A percentile compares a stretch with the other conserved stretches of the same genome.
Evolutionary conservation across 768 basidiomycete species (phyloP).

Genomic region (Hygrophorus russula): DNA sequence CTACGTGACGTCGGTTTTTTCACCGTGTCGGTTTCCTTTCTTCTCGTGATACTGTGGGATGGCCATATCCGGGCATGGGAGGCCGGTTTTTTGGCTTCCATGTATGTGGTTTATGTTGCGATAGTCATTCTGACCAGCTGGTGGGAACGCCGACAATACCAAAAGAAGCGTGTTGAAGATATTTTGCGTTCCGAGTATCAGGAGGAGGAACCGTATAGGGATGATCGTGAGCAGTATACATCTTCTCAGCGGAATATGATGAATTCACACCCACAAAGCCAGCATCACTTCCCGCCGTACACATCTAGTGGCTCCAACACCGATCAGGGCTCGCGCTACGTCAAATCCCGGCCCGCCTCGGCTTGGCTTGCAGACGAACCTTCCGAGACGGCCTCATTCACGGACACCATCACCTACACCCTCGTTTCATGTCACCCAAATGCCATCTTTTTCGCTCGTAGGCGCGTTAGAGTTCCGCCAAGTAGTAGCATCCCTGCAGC

Average conservation of each 20-base stretch:
- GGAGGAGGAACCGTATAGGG: slow-evolving; percentile 47
- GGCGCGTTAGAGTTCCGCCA: slow-evolving; percentile 95
- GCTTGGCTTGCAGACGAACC: slow-evolving; percentile 19
- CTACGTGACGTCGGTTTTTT: slow-evolving; percentile 94
- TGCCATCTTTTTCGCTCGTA: slow-evolving; percentile 84
- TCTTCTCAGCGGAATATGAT: background rate
- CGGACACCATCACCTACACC: slow-evolving; percentile 33
- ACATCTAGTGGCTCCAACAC: slow-evolving; percentile 16
- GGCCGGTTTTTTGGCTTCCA: slow-evolving; percentile 52
- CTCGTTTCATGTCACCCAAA: slow-evolving; percentile 29
- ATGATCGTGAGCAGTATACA: slow-evolving; percentile 38
- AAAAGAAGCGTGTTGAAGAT: slow-evolving; percentile 33
- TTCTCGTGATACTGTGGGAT: slow-evolving; percentile 73
- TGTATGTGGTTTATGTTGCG: slow-evolving; percentile 70
- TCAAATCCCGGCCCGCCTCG: slow-evolving; percentile 26
- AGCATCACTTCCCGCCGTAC: background rate
- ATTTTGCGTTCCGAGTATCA: slow-evolving; percentile 49
- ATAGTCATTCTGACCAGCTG: slow-evolving; percentile 70
- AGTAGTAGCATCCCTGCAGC: slow-evolving; percentile 71
- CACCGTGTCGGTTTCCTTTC: slow-evolving; percentile 64
- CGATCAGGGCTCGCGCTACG: slow-evolving; percentile 30
- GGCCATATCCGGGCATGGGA: slow-evolving; percentile 63
- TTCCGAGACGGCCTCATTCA: slow-evolving; percentile 30
- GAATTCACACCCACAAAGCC: slow-evolving; percentile 10
- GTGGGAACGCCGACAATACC: slow-evolving; percentile 53